Evolutionary conservation across 257 asterid species (phyloP).

Genomic region (Leptodermis oblonga): DNA sequence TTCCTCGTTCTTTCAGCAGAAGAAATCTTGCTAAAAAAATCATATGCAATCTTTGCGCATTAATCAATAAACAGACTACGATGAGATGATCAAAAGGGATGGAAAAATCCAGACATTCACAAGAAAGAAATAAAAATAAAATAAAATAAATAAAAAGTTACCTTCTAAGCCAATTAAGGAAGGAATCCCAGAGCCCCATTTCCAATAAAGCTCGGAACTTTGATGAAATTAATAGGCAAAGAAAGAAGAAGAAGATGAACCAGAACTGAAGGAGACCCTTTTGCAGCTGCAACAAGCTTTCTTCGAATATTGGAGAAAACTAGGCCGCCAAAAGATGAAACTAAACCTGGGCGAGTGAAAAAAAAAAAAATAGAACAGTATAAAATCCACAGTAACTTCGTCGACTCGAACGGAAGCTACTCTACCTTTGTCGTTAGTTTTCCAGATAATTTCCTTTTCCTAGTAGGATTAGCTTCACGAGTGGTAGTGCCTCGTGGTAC

Average conservation of each 20-base stretch:
- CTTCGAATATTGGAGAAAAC: not conserved
- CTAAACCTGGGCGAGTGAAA: not conserved
- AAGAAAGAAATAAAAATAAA: not conserved
- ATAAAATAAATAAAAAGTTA: constrained; percentile 12
- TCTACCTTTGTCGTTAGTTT: constrained; percentile 3
- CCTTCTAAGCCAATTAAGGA: constrained; percentile 91
- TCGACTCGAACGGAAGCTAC: constrained; percentile 6
- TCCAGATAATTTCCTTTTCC: not conserved
- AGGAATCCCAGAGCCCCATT: constrained; percentile 79
- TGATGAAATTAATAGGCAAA: constrained; percentile 9
- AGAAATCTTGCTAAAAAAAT: not conserved
- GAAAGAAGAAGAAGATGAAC: not conserved
- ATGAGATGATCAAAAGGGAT: not conserved
- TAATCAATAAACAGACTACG: not conserved
- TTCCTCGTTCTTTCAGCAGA: constrained; percentile 1
- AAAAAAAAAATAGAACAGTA: not conserved
- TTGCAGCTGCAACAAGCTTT: not conserved
- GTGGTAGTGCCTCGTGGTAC: not conserved
- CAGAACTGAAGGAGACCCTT: not conserved
- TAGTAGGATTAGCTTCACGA: no score
- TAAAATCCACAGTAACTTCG: constrained; percentile 7
- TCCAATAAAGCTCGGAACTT: constrained; percentile 14
- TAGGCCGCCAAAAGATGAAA: constrained; percentile 1
- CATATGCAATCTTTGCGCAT: not conserved
- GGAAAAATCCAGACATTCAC: not conserved